Evolutionary conservation across 139 green algal species (phyloP), one percentile per base, ranked within the genome.

Genomic region (Volvox africanus): DNA sequence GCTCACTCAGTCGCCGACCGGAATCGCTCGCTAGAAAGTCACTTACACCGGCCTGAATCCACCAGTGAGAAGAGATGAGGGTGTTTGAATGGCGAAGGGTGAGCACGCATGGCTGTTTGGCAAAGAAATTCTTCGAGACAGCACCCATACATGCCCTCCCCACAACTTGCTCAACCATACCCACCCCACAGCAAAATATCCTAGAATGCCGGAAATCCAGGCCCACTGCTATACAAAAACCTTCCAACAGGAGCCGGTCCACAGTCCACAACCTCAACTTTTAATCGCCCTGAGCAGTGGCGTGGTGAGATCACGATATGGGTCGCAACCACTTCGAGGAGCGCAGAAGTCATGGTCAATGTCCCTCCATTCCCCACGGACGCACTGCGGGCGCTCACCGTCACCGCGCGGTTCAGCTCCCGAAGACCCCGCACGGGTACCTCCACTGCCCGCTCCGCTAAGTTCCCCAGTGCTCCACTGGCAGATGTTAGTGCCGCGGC

Each of bases 381-480:
- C 50, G 0, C 35, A 18, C 20, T n/a, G 9, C 16, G 19, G n/a
- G n/a, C n/a, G n/a, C 37, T 35, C 36, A 89, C 83, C 83, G 83
- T 89, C 21, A 89, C 26, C 12, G 24, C 36, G 12, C 65, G 65
- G 67, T 89, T 89, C 1, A 89, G 68, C 67, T 89, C 33, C 67
- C 83, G 24, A 65, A 89, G 67, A 17, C 35, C 13, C 36, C 83
- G 67, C 35, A 89, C 83, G 11, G 83, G 83, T 24, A 1, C 83
- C 67, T 89, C 83, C 67, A 89, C 83, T 18, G 68, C 83, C 37
- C 36, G 9, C 68, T 89, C 83, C 6, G 83, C 83, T 13, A 89
- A 24, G 16, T n/a, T 36, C 30, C 36, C 67, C 35, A 89, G 55
- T 2, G 55, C 78, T 35, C 37, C 78, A 11, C 78, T 33, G 33